Conservation (phyloP, 768 basidiomycete species). For the Coprinopsis sp. region DNA sequence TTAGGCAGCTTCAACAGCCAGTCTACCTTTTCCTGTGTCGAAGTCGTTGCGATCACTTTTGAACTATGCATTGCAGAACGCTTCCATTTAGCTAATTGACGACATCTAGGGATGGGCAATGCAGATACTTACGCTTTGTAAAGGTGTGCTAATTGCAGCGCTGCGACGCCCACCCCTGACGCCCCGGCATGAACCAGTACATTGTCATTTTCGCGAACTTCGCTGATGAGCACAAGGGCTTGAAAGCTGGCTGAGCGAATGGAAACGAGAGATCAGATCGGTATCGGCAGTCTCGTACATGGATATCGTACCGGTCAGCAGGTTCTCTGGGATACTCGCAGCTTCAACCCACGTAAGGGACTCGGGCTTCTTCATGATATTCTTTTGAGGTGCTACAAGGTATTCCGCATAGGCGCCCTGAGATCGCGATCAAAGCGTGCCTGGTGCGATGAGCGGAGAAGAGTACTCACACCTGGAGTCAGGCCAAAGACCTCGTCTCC, state of each 20-base stretch:
- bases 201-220: slow-evolving; percentile 63
- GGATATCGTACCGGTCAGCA: slow-evolving; percentile 64
- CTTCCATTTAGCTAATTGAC: slow-evolving; percentile 5
- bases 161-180: slow-evolving; percentile 85
- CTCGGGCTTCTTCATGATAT: slow-evolving; percentile 70
- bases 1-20: slow-evolving; percentile 64
- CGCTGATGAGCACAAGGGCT: slow-evolving; percentile 56
- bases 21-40: slow-evolving; percentile 75
- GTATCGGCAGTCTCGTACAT: not conserved
- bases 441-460: not conserved
- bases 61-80: slow-evolving; percentile 32
- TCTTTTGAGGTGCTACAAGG: slow-evolving; percentile 58
- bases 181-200: slow-evolving; percentile 90
- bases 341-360: slow-evolving; percentile 80
- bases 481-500: slow-evolving; percentile 79
- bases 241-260: slow-evolving; percentile 43
- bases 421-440: not conserved
- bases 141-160: slow-evolving; percentile 78
- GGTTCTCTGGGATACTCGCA: slow-evolving; percentile 84
- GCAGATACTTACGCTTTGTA: slow-evolving; percentile 59
- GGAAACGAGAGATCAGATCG: not conserved
- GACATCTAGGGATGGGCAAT: not conserved
- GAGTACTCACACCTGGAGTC: slow-evolving; percentile 64
- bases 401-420: slow-evolving; percentile 93
- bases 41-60: slow-evolving; percentile 81